A percentile compares a stretch with the other conserved stretches of the same genome.
Conservation (phyloP, 192 early-diverging fungal genomes). For the Backusella morwellensis region DNA sequence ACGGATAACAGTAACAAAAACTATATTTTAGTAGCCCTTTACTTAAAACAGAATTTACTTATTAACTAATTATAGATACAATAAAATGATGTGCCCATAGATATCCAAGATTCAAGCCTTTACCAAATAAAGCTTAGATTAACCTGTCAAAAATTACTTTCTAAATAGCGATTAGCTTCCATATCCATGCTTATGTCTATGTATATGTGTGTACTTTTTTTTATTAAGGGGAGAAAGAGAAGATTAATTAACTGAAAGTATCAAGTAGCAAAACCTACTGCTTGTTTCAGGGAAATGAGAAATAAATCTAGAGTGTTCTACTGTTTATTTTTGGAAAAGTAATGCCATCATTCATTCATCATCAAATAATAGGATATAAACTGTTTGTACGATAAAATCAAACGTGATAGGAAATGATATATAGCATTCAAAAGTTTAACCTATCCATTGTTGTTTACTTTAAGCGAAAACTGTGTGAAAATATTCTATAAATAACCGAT, state of each 20-base stretch:
- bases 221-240: neutral
- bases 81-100: no score
- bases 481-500: neutral
- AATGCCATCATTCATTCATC: neutral
- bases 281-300: no score
- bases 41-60: no score
- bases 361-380: neutral
- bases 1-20: no score
- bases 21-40: no score
- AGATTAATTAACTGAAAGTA: neutral
- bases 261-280: no score
- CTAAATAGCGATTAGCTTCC: neutral
- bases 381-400: neutral
- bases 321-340: neutral
- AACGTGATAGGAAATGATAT: neutral
- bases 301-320: neutral
- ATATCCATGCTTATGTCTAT: neutral
- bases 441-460: neutral
- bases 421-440: neutral
- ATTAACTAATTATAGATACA: no score
- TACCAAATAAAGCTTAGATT: neutral
- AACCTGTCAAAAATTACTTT: neutral
- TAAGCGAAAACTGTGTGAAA: neutral
- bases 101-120: neutral
- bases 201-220: no score